A percentile compares a stretch with the other conserved stretches of the same genome.
Conservation (phyloP, 1,139 yeast genomes). For the Magnusiomyces tetraspermus region DNA sequence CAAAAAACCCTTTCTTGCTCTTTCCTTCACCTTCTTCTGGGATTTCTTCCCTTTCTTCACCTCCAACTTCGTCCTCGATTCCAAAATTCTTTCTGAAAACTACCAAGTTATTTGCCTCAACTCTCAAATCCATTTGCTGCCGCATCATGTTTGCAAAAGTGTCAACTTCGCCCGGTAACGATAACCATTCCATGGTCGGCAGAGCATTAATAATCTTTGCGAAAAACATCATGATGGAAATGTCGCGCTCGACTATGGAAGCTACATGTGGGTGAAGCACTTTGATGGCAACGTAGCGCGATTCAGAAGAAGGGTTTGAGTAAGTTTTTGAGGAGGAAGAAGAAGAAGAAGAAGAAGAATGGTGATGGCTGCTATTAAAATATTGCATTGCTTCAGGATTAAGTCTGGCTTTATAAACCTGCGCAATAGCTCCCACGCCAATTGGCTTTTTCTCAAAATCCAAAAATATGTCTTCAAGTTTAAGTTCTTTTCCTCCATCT, state of each 20-base stretch:
- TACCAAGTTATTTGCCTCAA: slow-evolving; percentile 73
- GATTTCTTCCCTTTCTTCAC: too few species aligned
- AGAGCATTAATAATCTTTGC: slow-evolving; percentile 58
- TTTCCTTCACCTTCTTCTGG: too few species aligned
- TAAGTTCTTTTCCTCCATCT: slow-evolving; percentile 37
- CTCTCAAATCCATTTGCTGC: slow-evolving; percentile 77
- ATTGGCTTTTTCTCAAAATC: slow-evolving; percentile 67
- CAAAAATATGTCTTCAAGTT: slow-evolving; percentile 69
- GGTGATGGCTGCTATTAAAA: neutral
- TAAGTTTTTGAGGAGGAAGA: neutral
- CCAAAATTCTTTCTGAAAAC: slow-evolving; percentile 58
- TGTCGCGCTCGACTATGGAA: slow-evolving; percentile 63
- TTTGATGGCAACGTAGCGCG: slow-evolving; percentile 60
- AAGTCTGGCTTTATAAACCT: slow-evolving; percentile 73
- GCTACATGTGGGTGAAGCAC: slow-evolving; percentile 86
- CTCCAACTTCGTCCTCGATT: too few species aligned
- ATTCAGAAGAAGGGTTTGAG: neutral
- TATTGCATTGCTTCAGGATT: slow-evolving; percentile 13
- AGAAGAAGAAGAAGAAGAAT: too few species aligned
- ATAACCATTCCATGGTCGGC: slow-evolving; percentile 97
- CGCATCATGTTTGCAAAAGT: slow-evolving; percentile 82
- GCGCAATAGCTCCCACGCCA: slow-evolving; percentile 98
- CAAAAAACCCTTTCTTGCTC: too few species aligned
- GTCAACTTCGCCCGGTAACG: slow-evolving; percentile 87
- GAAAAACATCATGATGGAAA: slow-evolving; percentile 71